Percentiles rank a stretch among this genome's conserved stretches.
Conservation (phyloP, 495 filamentous ascomycete genomes). For the Hyaloscypha bicolor region DNA sequence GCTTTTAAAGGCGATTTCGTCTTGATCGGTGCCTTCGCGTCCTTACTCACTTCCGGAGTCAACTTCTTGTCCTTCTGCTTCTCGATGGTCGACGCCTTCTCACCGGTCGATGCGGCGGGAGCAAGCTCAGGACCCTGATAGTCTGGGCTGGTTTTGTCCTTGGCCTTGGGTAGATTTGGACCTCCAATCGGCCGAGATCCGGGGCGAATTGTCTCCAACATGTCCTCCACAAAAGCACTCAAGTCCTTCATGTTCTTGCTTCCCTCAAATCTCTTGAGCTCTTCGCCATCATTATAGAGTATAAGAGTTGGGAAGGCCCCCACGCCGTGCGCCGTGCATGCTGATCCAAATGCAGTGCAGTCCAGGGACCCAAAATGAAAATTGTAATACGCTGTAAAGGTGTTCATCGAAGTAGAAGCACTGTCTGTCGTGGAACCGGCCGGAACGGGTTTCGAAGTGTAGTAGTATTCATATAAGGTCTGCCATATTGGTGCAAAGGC, state of each 20-base stretch:
- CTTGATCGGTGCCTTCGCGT: conserved; percentile 20
- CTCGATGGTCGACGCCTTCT: not conserved
- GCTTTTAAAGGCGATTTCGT: conserved; percentile 25
- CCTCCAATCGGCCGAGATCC: conserved; percentile 73
- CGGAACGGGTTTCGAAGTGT: conserved; percentile 74
- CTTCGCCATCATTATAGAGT: conserved; percentile 82
- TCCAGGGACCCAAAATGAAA: conserved; percentile 87
- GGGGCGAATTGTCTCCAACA: conserved; percentile 75
- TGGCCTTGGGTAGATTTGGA: conserved; percentile 61
- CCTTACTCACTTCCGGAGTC: conserved; percentile 17
- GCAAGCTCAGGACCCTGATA: conserved; percentile 27
- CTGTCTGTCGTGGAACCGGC: conserved; percentile 23
- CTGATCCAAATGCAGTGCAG: conserved; percentile 76
- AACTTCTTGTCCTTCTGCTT: conserved; percentile 21
- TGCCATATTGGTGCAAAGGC: conserved; percentile 83
- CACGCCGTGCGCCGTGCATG: conserved; percentile 69
- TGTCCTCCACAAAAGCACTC: conserved; percentile 72
- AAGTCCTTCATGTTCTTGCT: conserved; percentile 61
- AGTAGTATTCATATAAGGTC: conserved; percentile 95
- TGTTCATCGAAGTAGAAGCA: conserved; percentile 33
- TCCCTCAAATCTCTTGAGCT: conserved; percentile 61
- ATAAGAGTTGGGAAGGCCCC: conserved; percentile 70
- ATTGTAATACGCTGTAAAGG: conserved; percentile 74
- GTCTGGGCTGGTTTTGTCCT: conserved; percentile 38
- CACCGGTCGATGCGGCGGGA: not conserved